Base-by-base conservation (phyloP, 75 land plant species). In the Sequoia sempervirens region DNA sequence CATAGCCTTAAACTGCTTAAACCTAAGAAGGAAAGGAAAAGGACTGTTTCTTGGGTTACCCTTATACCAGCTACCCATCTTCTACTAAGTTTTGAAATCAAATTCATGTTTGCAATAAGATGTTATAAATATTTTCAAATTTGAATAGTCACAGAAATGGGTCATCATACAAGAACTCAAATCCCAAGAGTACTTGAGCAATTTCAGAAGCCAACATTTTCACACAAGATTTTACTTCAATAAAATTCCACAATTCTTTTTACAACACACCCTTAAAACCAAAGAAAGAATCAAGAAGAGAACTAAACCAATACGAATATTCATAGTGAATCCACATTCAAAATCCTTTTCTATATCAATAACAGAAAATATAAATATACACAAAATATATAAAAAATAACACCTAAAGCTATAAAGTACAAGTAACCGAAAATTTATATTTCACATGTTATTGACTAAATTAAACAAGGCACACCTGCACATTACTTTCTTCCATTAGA, bases 401-500 rank as follows among this genome's bases (percentile, higher is more conserved):
- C n/a, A 45, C 52, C 30, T 43, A 26, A 12, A 78, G 28, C 10
- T 26, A 20, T 43, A 26, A 23, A 43, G 5, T 3, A 78, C 45
- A 78, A 45, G 30, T 10, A n/a, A 78, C 1, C 1, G 13, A 61
- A 10, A 45, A 26, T 9, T 17, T 26, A 0, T 32, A 54, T 53
- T 81, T 52, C 38, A 52, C 54, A 81, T 34, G 46, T 53, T 32
- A 20, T 34, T 50, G 7, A 23, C 8, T 61, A 47, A 26, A 78
- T 9, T 3, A 50, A 54, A 61, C 14, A 53, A 37, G 23, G 28
- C 82, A 40, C 45, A 95, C 97, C 96, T 95, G 97, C 17, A 95
- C 97, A 89, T 95, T 95, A 84, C 92, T 94, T 84, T 95, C 97
- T 41, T 95, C 93, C 97, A 95, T 94, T 75, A 95, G 56, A 79